phyloP scores from a whole-genome alignment of 345 rosid species.

The Citrus glauca region DNA sequence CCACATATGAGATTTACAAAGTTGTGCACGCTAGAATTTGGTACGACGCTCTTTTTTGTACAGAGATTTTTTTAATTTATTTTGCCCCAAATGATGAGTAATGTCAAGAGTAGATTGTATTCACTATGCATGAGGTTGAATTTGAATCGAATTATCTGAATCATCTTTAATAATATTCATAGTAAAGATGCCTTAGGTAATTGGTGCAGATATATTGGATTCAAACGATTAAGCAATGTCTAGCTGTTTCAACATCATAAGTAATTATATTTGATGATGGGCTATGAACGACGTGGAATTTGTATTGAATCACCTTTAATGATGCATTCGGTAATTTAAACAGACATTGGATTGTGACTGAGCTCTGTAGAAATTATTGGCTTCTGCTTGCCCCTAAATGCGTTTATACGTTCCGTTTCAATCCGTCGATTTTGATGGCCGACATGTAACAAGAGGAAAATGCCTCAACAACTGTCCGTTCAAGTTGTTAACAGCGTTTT shows the following conservation, averaged over 20 bases:
- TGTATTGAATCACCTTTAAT: background rate
- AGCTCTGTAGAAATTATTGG: background rate
- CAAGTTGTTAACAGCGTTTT: too few relatives aligned
- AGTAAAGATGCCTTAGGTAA: too few relatives aligned
- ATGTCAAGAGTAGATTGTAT: background rate
- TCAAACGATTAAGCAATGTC: background rate
- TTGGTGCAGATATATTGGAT: too few relatives aligned
- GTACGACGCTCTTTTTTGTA: background rate
- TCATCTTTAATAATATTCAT: too few relatives aligned
- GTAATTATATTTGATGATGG: too few relatives aligned
- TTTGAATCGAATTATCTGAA: too few relatives aligned
- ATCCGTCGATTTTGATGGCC: background rate
- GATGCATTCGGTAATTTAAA: too few relatives aligned
- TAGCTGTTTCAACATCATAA: background rate
- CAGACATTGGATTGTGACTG: background rate
- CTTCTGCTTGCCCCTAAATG: too few relatives aligned
- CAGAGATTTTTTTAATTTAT: background rate
- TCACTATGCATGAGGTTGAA: too few relatives aligned
- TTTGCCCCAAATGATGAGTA: background rate
- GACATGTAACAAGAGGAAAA: too few relatives aligned
- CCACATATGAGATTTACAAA: background rate
- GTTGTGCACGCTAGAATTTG: background rate
- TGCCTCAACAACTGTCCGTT: too few relatives aligned
- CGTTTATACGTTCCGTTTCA: background rate
- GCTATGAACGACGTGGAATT: background rate